Percentiles rank a stretch among this genome's conserved stretches.
Evolutionary conservation across 2,329 filamentous ascomycete species (phyloP).

Genomic region (Aspergillus awamori): DNA sequence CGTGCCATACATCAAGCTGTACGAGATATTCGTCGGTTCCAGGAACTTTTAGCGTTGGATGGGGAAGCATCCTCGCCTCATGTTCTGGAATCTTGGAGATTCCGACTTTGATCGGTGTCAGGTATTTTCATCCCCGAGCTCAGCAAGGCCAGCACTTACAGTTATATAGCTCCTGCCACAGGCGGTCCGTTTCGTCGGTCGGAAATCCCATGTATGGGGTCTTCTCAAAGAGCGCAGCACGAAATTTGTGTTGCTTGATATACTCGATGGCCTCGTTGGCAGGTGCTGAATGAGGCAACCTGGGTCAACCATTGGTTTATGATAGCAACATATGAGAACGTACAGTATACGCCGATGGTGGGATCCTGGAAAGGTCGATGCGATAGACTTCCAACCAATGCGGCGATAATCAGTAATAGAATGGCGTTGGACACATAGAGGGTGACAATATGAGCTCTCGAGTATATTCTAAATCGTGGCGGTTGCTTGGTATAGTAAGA

Average conservation of each 20-base stretch:
- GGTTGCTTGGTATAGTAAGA: no score
- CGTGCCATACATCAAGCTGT: conserved; percentile 1
- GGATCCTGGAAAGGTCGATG: no score
- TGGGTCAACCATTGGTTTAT: no score
- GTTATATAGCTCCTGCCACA: conserved; percentile 1
- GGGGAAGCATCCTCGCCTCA: background rate
- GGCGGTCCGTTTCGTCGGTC: background rate
- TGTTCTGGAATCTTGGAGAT: background rate
- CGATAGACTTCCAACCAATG: no score
- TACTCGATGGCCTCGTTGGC: background rate
- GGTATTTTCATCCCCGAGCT: background rate
- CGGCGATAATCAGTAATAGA: no score
- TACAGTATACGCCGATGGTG: no score
- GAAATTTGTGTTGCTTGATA: background rate
- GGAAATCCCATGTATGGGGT: conserved; percentile 3
- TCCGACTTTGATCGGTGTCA: background rate
- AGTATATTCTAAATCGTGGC: no score
- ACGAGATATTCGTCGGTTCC: background rate
- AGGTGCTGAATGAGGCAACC: background rate
- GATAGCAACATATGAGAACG: no score
- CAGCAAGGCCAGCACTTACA: background rate
- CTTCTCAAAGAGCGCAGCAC: background rate
- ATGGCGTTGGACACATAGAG: no score
- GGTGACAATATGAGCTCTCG: no score
- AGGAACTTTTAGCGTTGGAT: background rate